phyloP scores from a whole-genome alignment of 345 rosid species.

The Camelina sativa region DNA sequence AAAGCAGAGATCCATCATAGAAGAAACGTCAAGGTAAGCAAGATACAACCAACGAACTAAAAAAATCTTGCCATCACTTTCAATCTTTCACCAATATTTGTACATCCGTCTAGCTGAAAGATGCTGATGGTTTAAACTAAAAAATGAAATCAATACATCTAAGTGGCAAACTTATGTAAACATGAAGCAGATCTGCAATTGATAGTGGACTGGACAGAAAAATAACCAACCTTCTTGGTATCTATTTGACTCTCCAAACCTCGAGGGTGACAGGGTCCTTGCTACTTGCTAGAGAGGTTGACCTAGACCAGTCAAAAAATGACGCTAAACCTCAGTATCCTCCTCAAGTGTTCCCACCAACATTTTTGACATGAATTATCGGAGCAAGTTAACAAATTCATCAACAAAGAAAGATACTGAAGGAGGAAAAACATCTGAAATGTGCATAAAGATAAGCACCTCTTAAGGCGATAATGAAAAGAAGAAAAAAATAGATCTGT shows the following conservation, averaged over 20 bases:
- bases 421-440: no score
- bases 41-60: slow-evolving; percentile 6
- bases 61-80: slow-evolving; percentile 3
- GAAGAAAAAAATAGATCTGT: slow-evolving; percentile 21
- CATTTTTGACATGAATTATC: slow-evolving; percentile 29
- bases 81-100: slow-evolving; percentile 12
- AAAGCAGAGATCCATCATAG: slow-evolving; percentile 10
- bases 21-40: slow-evolving; percentile 1
- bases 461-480: no score
- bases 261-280: slow-evolving; percentile 89
- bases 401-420: slow-evolving; percentile 2
- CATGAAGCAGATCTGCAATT: slow-evolving; percentile 8
- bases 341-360: slow-evolving; percentile 84
- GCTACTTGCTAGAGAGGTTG: slow-evolving; percentile 94
- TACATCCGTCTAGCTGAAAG: slow-evolving; percentile 20
- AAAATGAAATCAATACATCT: slow-evolving; percentile 4
- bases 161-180: slow-evolving; percentile 32
- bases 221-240: slow-evolving; percentile 80
- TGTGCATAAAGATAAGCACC: no score
- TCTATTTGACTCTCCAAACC: slow-evolving; percentile 96
- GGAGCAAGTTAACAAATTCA: slow-evolving; percentile 1
- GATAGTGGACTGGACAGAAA: slow-evolving; percentile 15
- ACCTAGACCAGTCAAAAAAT: slow-evolving; percentile 94
- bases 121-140: background rate
- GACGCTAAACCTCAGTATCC: slow-evolving; percentile 98